Percentiles rank a stretch among this genome's conserved stretches.
Conservation (phyloP, 225 moss, liverwort and hornwort genomes). For the Marchantia polymorpha region DNA sequence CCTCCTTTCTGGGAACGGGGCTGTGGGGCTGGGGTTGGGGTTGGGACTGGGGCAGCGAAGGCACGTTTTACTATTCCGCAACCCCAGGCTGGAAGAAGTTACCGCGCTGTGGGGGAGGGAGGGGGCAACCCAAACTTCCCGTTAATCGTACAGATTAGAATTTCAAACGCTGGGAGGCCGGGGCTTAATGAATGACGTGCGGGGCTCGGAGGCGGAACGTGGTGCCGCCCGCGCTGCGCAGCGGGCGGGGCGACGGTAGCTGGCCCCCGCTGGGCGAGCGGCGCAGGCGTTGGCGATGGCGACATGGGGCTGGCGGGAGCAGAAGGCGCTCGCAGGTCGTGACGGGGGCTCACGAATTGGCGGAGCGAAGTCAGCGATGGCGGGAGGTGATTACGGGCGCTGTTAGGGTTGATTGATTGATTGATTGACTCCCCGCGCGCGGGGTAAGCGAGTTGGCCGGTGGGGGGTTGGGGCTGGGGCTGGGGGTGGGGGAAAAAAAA, state of each 20-base stretch:
- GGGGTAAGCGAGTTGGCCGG: neutral
- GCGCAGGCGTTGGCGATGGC: neutral
- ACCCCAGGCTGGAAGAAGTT: neutral
- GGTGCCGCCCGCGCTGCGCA: neutral
- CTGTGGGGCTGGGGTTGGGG: neutral
- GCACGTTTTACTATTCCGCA: neutral
- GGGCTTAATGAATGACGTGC: neutral
- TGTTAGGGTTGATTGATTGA: neutral
- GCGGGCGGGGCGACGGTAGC: neutral
- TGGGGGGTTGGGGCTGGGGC: no score
- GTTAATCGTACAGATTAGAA: constrained; percentile 13
- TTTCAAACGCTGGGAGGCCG: neutral
- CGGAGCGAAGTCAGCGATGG: constrained; percentile 13
- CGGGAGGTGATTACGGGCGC: neutral
- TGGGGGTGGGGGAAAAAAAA: neutral
- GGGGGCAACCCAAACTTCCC: neutral
- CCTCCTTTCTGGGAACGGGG: neutral
- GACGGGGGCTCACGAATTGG: neutral
- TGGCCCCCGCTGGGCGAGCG: constrained; percentile 3
- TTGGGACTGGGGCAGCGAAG: no score
- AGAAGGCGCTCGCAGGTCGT: neutral
- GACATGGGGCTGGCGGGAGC: neutral
- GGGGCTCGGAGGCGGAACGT: neutral
- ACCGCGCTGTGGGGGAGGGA: neutral
- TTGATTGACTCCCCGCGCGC: no score